Percentiles rank a stretch among this genome's conserved stretches.
Evolutionary conservation across 306 rosid genomes (phyloP).

Genomic region (Inga laurina): DNA sequence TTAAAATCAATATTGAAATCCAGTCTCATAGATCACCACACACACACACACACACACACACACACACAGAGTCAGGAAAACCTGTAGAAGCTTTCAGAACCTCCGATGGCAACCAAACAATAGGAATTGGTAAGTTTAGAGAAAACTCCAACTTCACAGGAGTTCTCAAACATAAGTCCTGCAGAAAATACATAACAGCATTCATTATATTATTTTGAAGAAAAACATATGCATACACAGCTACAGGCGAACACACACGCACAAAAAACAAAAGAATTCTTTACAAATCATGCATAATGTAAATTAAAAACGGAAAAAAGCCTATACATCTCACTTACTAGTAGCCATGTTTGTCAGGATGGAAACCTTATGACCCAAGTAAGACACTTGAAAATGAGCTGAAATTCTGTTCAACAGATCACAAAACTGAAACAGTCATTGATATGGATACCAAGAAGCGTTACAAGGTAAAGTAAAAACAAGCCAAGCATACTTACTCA

Average conservation of each 20-base stretch:
- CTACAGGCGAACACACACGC: neutral
- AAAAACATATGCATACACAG: neutral
- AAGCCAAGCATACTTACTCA: neutral
- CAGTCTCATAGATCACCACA: neutral
- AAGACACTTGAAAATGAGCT: slow-evolving; percentile 19
- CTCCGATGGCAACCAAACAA: slow-evolving; percentile 97
- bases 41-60: neutral
- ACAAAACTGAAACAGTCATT: neutral
- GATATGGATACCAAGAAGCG: neutral
- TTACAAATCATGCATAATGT: neutral
- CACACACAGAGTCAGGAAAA: slow-evolving; percentile 1
- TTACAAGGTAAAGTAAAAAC: neutral
- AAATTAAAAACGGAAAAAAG: slow-evolving; percentile 14
- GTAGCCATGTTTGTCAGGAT: slow-evolving; percentile 49
- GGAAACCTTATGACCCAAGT: slow-evolving; percentile 29
- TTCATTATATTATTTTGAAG: neutral
- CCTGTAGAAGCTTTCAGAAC: slow-evolving; percentile 95
- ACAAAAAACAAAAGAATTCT: neutral
- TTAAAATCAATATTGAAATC: neutral
- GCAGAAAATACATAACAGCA: slow-evolving; percentile 13
- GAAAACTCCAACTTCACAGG: slow-evolving; percentile 88
- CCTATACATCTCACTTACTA: slow-evolving; percentile 44
- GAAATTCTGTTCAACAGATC: slow-evolving; percentile 27
- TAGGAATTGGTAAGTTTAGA: slow-evolving; percentile 95
- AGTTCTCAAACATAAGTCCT: slow-evolving; percentile 94